Percentiles rank a stretch among this genome's conserved stretches.
Evolutionary conservation across 2,329 filamentous ascomycete genomes (phyloP).

Genomic region (Hymenoscyphus linearis): DNA sequence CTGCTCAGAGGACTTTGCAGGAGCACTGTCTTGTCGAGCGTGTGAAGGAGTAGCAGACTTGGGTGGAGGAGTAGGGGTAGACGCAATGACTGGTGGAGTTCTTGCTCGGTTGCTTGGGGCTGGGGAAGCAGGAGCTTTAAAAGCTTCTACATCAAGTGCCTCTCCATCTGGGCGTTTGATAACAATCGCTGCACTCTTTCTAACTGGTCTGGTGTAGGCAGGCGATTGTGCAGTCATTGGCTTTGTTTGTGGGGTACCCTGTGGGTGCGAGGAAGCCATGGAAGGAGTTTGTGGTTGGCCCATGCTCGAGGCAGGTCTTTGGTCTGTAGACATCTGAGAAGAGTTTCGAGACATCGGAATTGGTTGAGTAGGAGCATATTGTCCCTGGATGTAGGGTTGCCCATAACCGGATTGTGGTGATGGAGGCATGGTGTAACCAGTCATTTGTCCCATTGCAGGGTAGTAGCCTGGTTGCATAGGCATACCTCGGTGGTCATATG

Average conservation of each 20-base stretch:
- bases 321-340: slow-evolving; percentile 71
- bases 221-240: slow-evolving; percentile 37
- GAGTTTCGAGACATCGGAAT: slow-evolving; percentile 72
- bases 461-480: slow-evolving; percentile 38
- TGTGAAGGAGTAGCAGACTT: slow-evolving; percentile 66
- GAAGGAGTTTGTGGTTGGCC: slow-evolving; percentile 32
- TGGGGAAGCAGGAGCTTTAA: slow-evolving; percentile 59
- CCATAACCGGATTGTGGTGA: slow-evolving; percentile 44
- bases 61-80: slow-evolving; percentile 74
- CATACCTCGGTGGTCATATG: slow-evolving; percentile 42
- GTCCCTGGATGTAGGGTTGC: slow-evolving; percentile 36
- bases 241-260: slow-evolving; percentile 52
- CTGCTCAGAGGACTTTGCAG: slow-evolving; percentile 70
- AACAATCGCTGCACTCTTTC: slow-evolving; percentile 68
- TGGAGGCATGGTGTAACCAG: slow-evolving; percentile 35
- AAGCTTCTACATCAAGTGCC: slow-evolving; percentile 61
- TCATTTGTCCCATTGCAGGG: slow-evolving; percentile 47
- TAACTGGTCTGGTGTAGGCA: slow-evolving; percentile 27
- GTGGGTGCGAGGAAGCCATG: slow-evolving; percentile 37
- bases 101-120: slow-evolving; percentile 50
- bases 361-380: slow-evolving; percentile 38
- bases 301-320: slow-evolving; percentile 42
- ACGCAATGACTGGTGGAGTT: slow-evolving; percentile 60
- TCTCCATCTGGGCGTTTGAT: slow-evolving; percentile 84
- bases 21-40: slow-evolving; percentile 59